A percentile compares a stretch with the other conserved stretches of the same genome.
These are phyloP conservation scores for Huntiella moniliformis DNA, from an alignment of 2,329 filamentous ascomycete species.

Conservation along the genomic window DNA sequence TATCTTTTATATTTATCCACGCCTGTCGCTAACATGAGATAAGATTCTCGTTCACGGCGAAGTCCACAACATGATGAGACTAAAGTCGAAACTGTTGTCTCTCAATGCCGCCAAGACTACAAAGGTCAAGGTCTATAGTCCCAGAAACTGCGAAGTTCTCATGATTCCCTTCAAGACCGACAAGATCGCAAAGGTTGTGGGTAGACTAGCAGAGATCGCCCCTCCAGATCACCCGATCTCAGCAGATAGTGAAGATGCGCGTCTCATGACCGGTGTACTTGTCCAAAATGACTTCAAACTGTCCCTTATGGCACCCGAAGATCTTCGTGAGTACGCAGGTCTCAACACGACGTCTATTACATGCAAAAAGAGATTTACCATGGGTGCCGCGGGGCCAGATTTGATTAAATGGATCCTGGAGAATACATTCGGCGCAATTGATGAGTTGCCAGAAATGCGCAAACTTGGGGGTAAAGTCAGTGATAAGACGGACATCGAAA, in stretches of 20 bases:
- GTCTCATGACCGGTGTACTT: constrained; percentile 68
- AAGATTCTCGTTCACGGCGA: constrained; percentile 77
- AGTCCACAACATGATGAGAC: constrained; percentile 91
- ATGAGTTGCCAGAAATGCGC: constrained; percentile 42
- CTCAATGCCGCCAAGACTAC: constrained; percentile 63
- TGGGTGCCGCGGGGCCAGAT: constrained; percentile 76
- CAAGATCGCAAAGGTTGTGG: constrained; percentile 90
- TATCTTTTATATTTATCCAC: neutral
- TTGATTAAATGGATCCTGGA: constrained; percentile 88
- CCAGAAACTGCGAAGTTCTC: constrained; percentile 86
- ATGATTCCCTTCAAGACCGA: constrained; percentile 89
- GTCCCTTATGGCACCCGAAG: constrained; percentile 89
- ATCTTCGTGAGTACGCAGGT: constrained; percentile 90
- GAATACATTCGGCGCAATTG: constrained; percentile 78
- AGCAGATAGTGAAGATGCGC: constrained; percentile 17
- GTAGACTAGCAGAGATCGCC: constrained; percentile 67
- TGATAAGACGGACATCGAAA: constrained; percentile 23
- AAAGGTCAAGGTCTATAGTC: constrained; percentile 84
- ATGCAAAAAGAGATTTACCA: constrained; percentile 75
- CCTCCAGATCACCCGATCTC: constrained; percentile 33
- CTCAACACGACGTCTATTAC: constrained; percentile 85
- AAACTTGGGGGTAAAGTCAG: constrained; percentile 20
- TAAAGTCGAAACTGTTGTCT: constrained; percentile 89
- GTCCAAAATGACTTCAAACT: constrained; percentile 98
- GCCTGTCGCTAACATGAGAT: neutral